A percentile compares a stretch with the other conserved stretches of the same genome.
Evolutionary conservation across 495 filamentous ascomycete genomes (phyloP).

Genomic region (Talaromyces wortmannii): DNA sequence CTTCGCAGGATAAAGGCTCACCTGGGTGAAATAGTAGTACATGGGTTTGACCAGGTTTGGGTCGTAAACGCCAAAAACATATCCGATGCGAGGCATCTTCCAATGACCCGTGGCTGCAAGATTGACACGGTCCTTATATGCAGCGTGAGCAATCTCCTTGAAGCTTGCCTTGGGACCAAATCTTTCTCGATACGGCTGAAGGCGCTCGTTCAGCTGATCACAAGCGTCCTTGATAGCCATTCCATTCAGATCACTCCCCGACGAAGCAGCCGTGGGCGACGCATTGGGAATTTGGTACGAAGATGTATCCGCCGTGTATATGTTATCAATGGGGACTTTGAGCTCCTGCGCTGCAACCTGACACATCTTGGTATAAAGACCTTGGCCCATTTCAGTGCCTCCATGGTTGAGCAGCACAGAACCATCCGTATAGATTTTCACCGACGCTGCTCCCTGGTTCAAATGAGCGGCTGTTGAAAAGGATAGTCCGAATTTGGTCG

Average conservation of each 20-base stretch:
- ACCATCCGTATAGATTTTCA: conserved; percentile 97
- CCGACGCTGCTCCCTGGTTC: conserved; percentile 92
- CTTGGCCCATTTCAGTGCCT: conserved; percentile 97
- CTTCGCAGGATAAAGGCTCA: too few relatives aligned
- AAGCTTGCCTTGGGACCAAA: conserved; percentile 63
- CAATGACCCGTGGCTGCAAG: conserved; percentile 93
- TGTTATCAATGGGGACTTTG: conserved; percentile 58
- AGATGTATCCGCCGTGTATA: conserved; percentile 86
- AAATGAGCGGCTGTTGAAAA: conserved; percentile 86
- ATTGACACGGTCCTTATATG: conserved; percentile 96
- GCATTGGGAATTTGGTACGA: conserved; percentile 95
- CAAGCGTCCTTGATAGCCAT: conserved; percentile 95
- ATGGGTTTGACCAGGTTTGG: conserved; percentile 64
- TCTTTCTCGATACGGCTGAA: conserved; percentile 79
- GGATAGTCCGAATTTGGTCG: conserved; percentile 96
- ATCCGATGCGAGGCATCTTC: conserved; percentile 96
- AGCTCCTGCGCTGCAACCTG: conserved; percentile 93
- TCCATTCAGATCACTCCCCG: conserved; percentile 91
- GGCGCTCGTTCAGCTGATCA: conserved; percentile 78
- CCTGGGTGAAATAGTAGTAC: conserved; percentile 98
- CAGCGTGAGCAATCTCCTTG: conserved; percentile 83
- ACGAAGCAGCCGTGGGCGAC: conserved; percentile 89
- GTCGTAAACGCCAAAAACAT: conserved; percentile 62
- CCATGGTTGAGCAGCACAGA: conserved; percentile 91
- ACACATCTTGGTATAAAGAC: conserved; percentile 95